Percentiles rank a stretch among this genome's conserved stretches.
These are phyloP conservation scores for Saturnispora halmiae DNA, from an alignment of 805 yeast genomes.

Conservation along the genomic window DNA sequence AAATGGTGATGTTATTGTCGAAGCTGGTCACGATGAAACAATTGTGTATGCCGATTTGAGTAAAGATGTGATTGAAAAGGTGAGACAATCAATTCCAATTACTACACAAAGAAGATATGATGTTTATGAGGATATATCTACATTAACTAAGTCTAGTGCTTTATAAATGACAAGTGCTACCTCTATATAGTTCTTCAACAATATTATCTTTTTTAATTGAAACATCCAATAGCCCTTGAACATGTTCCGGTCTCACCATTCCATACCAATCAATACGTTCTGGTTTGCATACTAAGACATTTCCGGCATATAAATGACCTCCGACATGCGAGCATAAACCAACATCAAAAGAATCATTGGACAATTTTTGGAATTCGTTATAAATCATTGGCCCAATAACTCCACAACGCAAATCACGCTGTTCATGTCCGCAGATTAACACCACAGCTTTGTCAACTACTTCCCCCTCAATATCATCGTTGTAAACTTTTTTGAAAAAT, in stretches of 20 bases:
- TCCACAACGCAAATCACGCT: slow-evolving; percentile 63
- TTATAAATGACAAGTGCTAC: background rate
- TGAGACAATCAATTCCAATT: slow-evolving; percentile 63
- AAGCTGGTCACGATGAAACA: slow-evolving; percentile 73
- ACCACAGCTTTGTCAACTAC: slow-evolving; percentile 16
- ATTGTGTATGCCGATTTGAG: slow-evolving; percentile 68
- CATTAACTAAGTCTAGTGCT: slow-evolving; percentile 18
- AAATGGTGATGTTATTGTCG: slow-evolving; percentile 49
- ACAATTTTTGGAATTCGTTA: slow-evolving; percentile 42
- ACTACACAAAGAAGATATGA: slow-evolving; percentile 64
- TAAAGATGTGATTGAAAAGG: slow-evolving; percentile 45
- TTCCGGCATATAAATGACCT: slow-evolving; percentile 84
- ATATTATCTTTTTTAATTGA: slow-evolving; percentile 42
- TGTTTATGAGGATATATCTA: slow-evolving; percentile 40
- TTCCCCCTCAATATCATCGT: background rate
- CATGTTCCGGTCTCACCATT: slow-evolving; percentile 52
- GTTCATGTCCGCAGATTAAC: slow-evolving; percentile 57
- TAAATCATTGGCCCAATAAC: slow-evolving; percentile 48
- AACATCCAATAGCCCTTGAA: slow-evolving; percentile 56
- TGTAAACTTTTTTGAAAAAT: slow-evolving; percentile 6
- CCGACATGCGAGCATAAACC: slow-evolving; percentile 71
- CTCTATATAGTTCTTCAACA: slow-evolving; percentile 47
- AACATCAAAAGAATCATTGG: slow-evolving; percentile 22
- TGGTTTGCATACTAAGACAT: slow-evolving; percentile 47
- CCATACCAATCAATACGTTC: slow-evolving; percentile 63